phyloP scores from a whole-genome alignment of 805 yeast genomes.

The Henningerozyma blattae region DNA sequence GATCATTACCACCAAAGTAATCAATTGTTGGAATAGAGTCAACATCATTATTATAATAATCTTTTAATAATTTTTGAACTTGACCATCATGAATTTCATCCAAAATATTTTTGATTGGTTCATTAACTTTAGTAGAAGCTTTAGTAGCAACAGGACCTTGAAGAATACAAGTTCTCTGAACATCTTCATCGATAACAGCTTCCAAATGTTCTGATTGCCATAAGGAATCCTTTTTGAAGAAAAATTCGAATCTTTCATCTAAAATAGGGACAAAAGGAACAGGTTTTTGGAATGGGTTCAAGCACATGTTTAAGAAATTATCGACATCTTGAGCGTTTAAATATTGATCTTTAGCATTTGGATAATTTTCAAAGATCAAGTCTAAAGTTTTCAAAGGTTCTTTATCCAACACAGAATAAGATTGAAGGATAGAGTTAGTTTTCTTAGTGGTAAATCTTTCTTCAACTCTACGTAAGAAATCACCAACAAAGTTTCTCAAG shows the following conservation, averaged over 20 bases:
- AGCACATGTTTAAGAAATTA: slow-evolving; percentile 73
- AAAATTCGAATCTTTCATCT: slow-evolving; percentile 88
- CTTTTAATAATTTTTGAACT: slow-evolving; percentile 53
- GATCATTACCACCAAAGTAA: slow-evolving; percentile 65
- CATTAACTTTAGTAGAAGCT: slow-evolving; percentile 74
- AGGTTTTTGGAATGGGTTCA: slow-evolving; percentile 84
- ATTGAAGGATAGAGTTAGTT: slow-evolving; percentile 61
- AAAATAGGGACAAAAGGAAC: slow-evolving; percentile 95
- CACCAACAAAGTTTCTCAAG: slow-evolving; percentile 78
- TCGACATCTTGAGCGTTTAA: slow-evolving; percentile 93
- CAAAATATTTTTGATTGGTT: slow-evolving; percentile 84
- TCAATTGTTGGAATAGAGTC: slow-evolving; percentile 77
- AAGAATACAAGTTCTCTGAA: slow-evolving; percentile 96
- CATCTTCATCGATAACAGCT: slow-evolving; percentile 91
- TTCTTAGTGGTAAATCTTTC: slow-evolving; percentile 71
- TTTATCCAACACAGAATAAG: slow-evolving; percentile 49
- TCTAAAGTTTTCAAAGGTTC: slow-evolving; percentile 50
- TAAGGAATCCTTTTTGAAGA: slow-evolving; percentile 95
- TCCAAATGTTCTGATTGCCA: slow-evolving; percentile 98
- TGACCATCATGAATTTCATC: slow-evolving; percentile 88
- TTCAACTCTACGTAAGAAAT: slow-evolving; percentile 85
- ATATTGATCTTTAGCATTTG: slow-evolving; percentile 67
- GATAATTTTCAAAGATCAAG: slow-evolving; percentile 53
- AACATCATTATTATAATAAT: slow-evolving; percentile 58
- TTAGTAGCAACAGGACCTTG: slow-evolving; percentile 99